Evolutionary conservation across 805 yeast species (phyloP).

Genomic region (Metahyphopichia silvanorum): DNA sequence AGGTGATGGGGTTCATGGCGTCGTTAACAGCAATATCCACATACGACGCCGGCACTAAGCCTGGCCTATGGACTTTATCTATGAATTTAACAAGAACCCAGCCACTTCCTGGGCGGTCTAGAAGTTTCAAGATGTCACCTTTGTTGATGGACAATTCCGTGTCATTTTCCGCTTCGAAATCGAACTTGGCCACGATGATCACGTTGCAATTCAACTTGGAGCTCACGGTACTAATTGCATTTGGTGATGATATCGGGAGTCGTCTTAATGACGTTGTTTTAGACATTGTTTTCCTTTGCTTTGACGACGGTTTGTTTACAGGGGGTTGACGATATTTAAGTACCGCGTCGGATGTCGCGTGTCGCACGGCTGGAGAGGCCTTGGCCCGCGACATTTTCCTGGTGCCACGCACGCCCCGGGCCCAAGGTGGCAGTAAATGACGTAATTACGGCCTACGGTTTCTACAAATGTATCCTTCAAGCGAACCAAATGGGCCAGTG

Average conservation of each 20-base stretch:
- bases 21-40: conserved; percentile 46
- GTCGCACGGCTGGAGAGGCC: no score
- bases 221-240: conserved; percentile 8
- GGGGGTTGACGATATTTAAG: no score
- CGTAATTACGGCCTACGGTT: conserved; percentile 3
- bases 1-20: conserved; percentile 33
- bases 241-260: conserved; percentile 8
- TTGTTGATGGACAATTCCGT: conserved; percentile 44
- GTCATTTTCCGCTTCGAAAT: conserved; percentile 40
- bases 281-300: no score
- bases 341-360: no score
- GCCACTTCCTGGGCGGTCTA: conserved; percentile 48
- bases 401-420: no score
- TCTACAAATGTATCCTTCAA: conserved; percentile 35
- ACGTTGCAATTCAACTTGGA: conserved; percentile 24
- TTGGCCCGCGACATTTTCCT: no score
- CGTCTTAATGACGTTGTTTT: no score
- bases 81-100: conserved; percentile 58
- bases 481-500: conserved; percentile 35
- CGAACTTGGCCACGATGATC: conserved; percentile 45
- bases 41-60: conserved; percentile 51
- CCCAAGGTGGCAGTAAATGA: no score
- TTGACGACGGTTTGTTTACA: no score
- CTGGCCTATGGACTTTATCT: conserved; percentile 42
- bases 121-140: conserved; percentile 52